phyloP scores from a whole-genome alignment of 2,329 filamentous ascomycete species.

The Zymoseptoria brevis region DNA sequence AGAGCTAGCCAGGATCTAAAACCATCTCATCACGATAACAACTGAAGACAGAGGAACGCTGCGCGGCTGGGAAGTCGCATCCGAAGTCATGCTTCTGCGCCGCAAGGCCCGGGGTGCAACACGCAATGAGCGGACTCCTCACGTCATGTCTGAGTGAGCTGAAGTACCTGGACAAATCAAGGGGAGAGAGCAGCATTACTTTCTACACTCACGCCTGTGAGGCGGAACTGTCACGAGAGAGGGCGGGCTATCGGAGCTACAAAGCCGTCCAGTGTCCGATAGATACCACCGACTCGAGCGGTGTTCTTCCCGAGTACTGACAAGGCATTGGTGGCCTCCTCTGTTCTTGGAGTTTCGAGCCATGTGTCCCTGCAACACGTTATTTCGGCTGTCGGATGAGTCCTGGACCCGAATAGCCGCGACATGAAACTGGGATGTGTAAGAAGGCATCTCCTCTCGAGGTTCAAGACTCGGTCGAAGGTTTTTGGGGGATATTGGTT shows the following conservation, averaged over 20 bases:
- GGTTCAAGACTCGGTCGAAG: not conserved
- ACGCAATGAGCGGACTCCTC: too few relatives aligned
- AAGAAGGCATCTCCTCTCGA: not conserved
- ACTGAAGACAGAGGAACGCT: not conserved
- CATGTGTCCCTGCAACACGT: not conserved
- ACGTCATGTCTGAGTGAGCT: too few relatives aligned
- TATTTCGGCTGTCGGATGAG: not conserved
- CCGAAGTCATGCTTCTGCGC: too few relatives aligned
- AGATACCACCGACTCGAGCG: not conserved
- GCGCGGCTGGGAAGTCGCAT: too few relatives aligned
- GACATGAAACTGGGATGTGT: not conserved
- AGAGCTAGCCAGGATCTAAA: not conserved
- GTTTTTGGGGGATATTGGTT: not conserved
- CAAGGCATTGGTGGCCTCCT: not conserved
- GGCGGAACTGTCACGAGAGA: not conserved
- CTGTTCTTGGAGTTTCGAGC: not conserved
- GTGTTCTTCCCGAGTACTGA: not conserved
- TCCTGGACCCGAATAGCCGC: not conserved
- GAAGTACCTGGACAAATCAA: too few relatives aligned
- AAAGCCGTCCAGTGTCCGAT: not conserved
- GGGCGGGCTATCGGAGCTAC: not conserved
- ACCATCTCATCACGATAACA: not conserved
- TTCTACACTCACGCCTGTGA: too few relatives aligned
- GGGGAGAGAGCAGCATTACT: too few relatives aligned
- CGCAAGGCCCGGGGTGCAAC: too few relatives aligned